Percentiles rank a stretch among this genome's conserved stretches.
Conservation (phyloP, 176 grass and related monocot species). For the Zea mays region DNA sequence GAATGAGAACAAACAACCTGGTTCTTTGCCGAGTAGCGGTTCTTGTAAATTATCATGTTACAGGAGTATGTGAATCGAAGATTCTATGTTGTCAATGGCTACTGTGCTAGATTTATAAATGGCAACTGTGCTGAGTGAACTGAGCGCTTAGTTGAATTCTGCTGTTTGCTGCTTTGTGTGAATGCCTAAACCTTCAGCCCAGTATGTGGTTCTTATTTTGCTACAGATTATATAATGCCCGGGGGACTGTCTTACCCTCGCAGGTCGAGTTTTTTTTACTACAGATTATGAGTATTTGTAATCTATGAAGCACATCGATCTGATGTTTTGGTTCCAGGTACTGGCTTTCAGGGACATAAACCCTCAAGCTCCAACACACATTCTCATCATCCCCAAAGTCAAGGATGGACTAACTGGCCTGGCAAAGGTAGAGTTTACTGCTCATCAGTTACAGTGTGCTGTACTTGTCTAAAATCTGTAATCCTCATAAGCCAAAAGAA, state of each 20-base stretch:
- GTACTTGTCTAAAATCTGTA: not conserved
- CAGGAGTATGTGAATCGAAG: not conserved
- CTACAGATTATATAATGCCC: not conserved
- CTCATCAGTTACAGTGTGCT: not conserved
- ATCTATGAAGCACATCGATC: not conserved
- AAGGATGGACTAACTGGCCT: slow-evolving; percentile 88
- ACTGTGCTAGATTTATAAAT: not conserved
- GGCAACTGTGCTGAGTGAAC: not conserved
- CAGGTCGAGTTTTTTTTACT: not conserved
- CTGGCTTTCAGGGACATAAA: slow-evolving; percentile 91
- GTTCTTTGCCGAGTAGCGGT: not conserved
- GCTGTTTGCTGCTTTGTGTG: slow-evolving; percentile 4
- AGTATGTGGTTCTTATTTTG: not conserved
- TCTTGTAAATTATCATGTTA: not conserved
- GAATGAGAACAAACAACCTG: not conserved
- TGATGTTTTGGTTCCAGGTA: slow-evolving; percentile 49
- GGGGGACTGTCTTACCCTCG: too few relatives aligned
- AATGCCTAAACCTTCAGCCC: not conserved
- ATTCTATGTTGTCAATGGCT: not conserved
- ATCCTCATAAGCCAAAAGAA: not conserved
- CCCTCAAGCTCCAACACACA: slow-evolving; percentile 80
- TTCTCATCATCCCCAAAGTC: slow-evolving; percentile 84
- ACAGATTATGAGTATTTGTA: not conserved
- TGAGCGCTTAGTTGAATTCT: not conserved
- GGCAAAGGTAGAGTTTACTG: slow-evolving; percentile 57